Base-by-base conservation (phyloP, 1,284 basidiomycete species). In the Calocybe gambosa region DNA sequence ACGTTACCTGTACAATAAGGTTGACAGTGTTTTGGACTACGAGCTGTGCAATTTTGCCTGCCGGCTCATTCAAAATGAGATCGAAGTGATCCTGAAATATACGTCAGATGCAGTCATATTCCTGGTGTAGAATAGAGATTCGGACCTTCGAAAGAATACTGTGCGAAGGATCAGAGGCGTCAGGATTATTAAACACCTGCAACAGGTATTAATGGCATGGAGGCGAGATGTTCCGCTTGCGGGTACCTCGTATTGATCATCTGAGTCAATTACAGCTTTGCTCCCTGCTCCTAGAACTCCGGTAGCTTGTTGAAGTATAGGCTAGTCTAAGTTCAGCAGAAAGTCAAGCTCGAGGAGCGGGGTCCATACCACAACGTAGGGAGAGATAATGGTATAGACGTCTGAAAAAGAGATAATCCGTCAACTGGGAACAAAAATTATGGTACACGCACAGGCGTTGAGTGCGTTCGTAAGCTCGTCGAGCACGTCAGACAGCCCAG, bases 111-210 rank as follows among this genome's bases (percentile, higher is more conserved):
- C n/a, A n/a, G n/a, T n/a, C n/a, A n/a, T n/a, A n/a, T n/a, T n/a
- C n/a, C n/a, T n/a, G n/a, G n/a, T n/a, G 3, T 8, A 7, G 13
- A 28, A 40, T 7, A 20, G 1, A 26, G 28, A 5, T 3, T 31
- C 49, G 33, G 40, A 75, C 76, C 71, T 82, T 82, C 28, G 78
- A 78, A 42, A 84, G 66, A 45, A 81, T 61, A 64, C 78, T 80
- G 64, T 88, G 85, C 3, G 84, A 84, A 2, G 85, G 85, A 58
- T 88, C 85, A 10, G 80, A 82, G 10, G 85, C 82, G 55, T 78
- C 66, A n/a, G 77, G 74, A 59, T 85, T 73, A 55, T 81, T 70
- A 65, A 86, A 89, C 21, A 86, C 80, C 72, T 80, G 58, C 44
- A 48, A 29, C 16, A 36, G 3, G 7, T 6, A 3, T 16, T 36